These are phyloP conservation scores for Ganoderma meredithae DNA, from an alignment of 1,284 basidiomycete genomes.

Conservation along the genomic window DNA sequence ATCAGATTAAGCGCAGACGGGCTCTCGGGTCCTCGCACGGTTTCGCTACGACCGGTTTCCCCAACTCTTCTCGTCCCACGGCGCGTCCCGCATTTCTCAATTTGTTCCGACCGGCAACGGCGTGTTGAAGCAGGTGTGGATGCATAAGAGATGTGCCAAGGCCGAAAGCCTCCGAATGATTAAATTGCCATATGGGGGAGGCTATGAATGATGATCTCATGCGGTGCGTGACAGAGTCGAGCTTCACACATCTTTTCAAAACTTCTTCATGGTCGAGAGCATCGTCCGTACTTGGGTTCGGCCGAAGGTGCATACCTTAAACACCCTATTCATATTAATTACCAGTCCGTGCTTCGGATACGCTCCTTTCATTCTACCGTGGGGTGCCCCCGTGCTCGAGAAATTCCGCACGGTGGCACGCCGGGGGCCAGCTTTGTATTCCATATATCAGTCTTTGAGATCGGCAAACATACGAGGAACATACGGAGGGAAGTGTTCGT, in stretches of 20 bases:
- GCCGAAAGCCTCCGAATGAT: not conserved
- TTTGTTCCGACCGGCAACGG: not conserved
- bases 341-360: not conserved
- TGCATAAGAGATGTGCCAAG: not conserved
- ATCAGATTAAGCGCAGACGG: not conserved
- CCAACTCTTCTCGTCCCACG: not conserved
- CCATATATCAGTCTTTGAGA: slow-evolving; percentile 5
- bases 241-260: not conserved
- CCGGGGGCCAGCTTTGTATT: not conserved
- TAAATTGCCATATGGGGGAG: not conserved
- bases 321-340: not conserved
- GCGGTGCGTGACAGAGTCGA: not conserved
- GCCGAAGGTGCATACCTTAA: not conserved
- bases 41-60: not conserved
- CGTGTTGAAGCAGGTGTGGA: not conserved
- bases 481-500: not conserved
- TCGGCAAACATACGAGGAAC: slow-evolving; percentile 3
- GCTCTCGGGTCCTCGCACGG: not conserved
- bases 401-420: not conserved
- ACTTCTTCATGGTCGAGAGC: not conserved
- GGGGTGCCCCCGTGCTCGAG: not conserved
- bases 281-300: not conserved
- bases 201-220: not conserved
- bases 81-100: not conserved
- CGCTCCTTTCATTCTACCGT: not conserved